Evolutionary conservation across 495 filamentous ascomycete species (phyloP), one percentile per base, ranked within the genome.

Genomic region (Letharia columbiana): DNA sequence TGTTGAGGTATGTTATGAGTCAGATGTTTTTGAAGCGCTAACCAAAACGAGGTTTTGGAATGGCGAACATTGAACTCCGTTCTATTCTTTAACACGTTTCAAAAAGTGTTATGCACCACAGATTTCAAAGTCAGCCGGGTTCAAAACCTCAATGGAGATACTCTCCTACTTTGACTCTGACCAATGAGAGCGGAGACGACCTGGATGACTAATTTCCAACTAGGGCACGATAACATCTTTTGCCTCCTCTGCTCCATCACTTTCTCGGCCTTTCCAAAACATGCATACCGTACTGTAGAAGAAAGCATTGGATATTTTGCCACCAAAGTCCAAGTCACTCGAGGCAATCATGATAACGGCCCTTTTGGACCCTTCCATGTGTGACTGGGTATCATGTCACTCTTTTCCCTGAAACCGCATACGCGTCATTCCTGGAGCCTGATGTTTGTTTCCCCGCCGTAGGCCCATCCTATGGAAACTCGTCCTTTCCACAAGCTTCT

Each of bases 361-460:
- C 7, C 45, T 10, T 49, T 23, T 49, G 6, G 3, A 23, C 5
- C 1, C 45, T n/a, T 23, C 7, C 18, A n/a, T 6, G 44, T 49
- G 45, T 23, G 45, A 49, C 45, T 49, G 20, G 20, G 23, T 28
- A n/a, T 50, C 20, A 28, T 50, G n/a, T 28, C 47, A 50, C 47
- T 11, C 47, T 18, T 49, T 49, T 49, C 18, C 45, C 45, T 49
- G 42, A 45, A 0, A 45, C 17, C 0, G 3, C 1, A 8, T 31
- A 44, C 63, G 63, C 63, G 63, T 65, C 63, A 58, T 56, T 33
- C 54, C 31, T 59, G 63, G 50, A 65, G 63, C 63, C 63, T 65
- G 63, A 41, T 56, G 17, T 35, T 62, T 20, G 17, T 35, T 62
- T 20, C 63, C 63, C 63, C 63, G 54, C 63, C 54, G 28, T 65